These are phyloP conservation scores for Hymenotorrendiella dingleyae DNA, from an alignment of 2,329 filamentous ascomycete species.

Conservation along the genomic window DNA sequence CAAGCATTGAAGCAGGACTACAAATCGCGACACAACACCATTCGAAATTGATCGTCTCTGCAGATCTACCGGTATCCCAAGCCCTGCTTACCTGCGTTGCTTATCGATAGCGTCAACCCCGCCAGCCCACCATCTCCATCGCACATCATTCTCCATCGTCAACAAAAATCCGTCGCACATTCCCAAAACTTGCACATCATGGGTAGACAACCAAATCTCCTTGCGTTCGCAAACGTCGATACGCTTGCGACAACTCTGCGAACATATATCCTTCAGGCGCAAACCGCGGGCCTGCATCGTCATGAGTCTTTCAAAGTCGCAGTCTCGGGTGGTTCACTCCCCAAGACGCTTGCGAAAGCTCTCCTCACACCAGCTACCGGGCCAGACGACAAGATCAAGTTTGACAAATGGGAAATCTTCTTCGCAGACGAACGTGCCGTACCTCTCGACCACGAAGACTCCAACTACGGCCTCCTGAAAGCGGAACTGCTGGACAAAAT, in stretches of 20 bases:
- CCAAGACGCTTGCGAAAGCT: constrained; percentile 78
- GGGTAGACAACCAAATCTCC: constrained; percentile 56
- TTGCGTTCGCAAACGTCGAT: constrained; percentile 66
- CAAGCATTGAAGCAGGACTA: too few species aligned
- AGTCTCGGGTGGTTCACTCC: constrained; percentile 89
- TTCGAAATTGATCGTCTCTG: too few species aligned
- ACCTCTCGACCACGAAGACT: constrained; percentile 84
- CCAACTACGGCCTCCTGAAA: constrained; percentile 88
- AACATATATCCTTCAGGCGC: constrained; percentile 73
- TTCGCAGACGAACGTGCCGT: constrained; percentile 97
- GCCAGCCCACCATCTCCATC: constrained; percentile 1
- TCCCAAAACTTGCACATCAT: constrained; percentile 12
- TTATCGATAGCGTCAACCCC: constrained; percentile 5
- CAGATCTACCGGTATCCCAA: too few species aligned
- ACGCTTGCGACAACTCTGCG: constrained; percentile 73
- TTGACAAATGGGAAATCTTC: constrained; percentile 94
- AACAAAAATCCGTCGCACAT: background rate
- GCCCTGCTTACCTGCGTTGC: too few species aligned
- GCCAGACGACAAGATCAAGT: constrained; percentile 59
- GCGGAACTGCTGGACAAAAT: constrained; percentile 85
- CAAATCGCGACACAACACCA: too few species aligned
- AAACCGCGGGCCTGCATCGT: constrained; percentile 72
- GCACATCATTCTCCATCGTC: background rate
- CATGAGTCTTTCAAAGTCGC: constrained; percentile 86
- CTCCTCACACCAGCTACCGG: constrained; percentile 54